Base-by-base conservation (phyloP, 768 basidiomycete genomes). In the Cystobasidium ongulense region DNA sequence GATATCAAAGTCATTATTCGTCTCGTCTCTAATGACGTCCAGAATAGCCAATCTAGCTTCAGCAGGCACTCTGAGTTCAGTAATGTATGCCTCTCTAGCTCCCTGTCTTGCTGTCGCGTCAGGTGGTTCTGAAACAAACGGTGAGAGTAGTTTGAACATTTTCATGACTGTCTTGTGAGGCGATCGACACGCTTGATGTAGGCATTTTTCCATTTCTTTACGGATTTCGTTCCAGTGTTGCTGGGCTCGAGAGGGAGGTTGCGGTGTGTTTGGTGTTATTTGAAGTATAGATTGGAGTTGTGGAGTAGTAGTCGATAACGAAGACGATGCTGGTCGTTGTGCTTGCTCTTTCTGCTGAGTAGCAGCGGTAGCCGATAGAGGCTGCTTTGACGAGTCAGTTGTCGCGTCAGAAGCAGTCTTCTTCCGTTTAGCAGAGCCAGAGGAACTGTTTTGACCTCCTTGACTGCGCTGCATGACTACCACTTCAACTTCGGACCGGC, bases 151-250 rank as follows among this genome's bases (percentile, higher is more conserved):
- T 21, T 59, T 59, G 35, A 71, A 71, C n/a, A 71, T n/a, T 36
- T 71, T 71, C 25, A 11, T 33, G 7, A 71, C 68, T 8, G 68
- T 71, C 54, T 46, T 46, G 52, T 39, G 52, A 54, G 68, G 68
- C 17, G 68, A n/a, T 27, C 54, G 52, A 33, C 29, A 59, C 21
- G 68, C 68, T 36, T 54, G 54, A 4, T 54, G 29, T 27, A 71
- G 36, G 10, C n/a, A 36, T 36, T 52, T 46, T 29, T 31, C n/a
- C 21, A 71, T 36, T 29, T 71, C 68, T 27, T 36, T 36, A 25
- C 31, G n/a, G n/a, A 33, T 61, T 29, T 33, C 21, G 31, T 57
- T 23, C 68, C 68, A 71, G 25, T 2, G 15, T 59, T 59, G 18
- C 31, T 36, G 23, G 17, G 36, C 13, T 15, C 2, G 33, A 41